Conservation (phyloP, 306 rosid species). For the Gastrolobium bilobum region DNA sequence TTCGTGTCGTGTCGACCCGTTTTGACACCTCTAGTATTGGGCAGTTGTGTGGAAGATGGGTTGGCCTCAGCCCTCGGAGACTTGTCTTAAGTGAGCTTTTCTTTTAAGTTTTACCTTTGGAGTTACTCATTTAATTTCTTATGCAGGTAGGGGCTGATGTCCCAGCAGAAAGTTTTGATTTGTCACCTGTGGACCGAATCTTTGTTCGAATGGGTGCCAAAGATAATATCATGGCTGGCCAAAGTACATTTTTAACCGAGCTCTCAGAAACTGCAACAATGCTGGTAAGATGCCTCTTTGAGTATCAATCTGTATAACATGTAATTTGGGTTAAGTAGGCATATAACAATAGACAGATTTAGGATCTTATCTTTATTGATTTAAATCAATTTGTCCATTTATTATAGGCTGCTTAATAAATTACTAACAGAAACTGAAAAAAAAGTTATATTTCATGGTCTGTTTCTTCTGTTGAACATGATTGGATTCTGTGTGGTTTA, state of each 20-base stretch:
- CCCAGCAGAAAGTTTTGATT: slow-evolving; percentile 88
- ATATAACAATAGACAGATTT: not conserved
- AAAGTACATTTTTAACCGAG: slow-evolving; percentile 96
- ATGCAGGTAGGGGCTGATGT: slow-evolving; percentile 93
- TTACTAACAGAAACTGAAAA: not conserved
- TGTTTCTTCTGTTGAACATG: slow-evolving; percentile 34
- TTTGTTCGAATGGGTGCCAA: slow-evolving; percentile 98
- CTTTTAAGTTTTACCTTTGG: slow-evolving; percentile 16
- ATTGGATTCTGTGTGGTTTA: not conserved
- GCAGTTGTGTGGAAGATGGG: not conserved
- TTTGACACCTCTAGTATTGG: too few relatives aligned
- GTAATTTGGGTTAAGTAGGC: slow-evolving; percentile 33
- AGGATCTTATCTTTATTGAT: not conserved
- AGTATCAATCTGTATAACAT: slow-evolving; percentile 24
- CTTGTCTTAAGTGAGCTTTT: slow-evolving; percentile 25
- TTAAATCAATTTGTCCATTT: slow-evolving; percentile 18
- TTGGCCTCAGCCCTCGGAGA: not conserved
- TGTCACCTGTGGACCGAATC: slow-evolving; percentile 87
- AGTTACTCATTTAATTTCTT: slow-evolving; percentile 47
- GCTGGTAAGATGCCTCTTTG: slow-evolving; percentile 72
- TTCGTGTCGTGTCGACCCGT: too few relatives aligned
- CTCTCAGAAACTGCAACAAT: slow-evolving; percentile 93
- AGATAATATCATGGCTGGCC: slow-evolving; percentile 98
- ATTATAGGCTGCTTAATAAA: slow-evolving; percentile 20
- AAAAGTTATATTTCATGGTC: slow-evolving; percentile 12